phyloP scores from a whole-genome alignment of 2,329 filamentous ascomycete genomes.

The Penicillium sp. region DNA sequence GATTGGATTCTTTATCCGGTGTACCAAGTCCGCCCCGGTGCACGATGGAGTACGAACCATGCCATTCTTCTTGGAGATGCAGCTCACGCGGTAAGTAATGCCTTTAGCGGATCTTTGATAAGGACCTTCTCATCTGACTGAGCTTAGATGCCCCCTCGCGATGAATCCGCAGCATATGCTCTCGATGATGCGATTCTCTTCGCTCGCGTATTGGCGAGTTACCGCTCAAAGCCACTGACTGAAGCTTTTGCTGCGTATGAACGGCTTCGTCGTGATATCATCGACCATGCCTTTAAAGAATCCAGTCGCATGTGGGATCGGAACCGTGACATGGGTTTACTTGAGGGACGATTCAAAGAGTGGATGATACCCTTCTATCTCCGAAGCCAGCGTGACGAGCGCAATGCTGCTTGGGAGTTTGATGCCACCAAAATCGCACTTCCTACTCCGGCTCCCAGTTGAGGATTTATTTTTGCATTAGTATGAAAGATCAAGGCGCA shows the following conservation, averaged over 20 bases:
- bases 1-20: constrained; percentile 45
- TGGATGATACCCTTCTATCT: constrained; percentile 36
- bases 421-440: constrained; percentile 33
- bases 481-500: too few relatives aligned
- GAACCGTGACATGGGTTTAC: constrained; percentile 35
- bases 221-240: constrained; percentile 29
- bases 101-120: too few relatives aligned
- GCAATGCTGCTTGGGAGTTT: constrained; percentile 33
- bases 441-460: constrained; percentile 20
- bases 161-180: constrained; percentile 43
- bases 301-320: constrained; percentile 38
- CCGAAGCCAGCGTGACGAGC: constrained; percentile 24
- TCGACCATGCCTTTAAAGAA: constrained; percentile 38
- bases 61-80: constrained; percentile 44
- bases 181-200: constrained; percentile 44
- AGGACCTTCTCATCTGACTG: too few relatives aligned
- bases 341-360: constrained; percentile 36
- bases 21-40: constrained; percentile 36
- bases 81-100: constrained; percentile 43
- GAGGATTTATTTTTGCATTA: too few relatives aligned
- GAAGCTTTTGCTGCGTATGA: constrained; percentile 39
- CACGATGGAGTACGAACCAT: constrained; percentile 38
- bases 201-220: constrained; percentile 34
- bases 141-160: constrained; percentile 42
- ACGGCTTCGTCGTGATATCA: constrained; percentile 32